Conservation (phyloP, 106 monocot species). For the Dendrobium catenatum region DNA sequence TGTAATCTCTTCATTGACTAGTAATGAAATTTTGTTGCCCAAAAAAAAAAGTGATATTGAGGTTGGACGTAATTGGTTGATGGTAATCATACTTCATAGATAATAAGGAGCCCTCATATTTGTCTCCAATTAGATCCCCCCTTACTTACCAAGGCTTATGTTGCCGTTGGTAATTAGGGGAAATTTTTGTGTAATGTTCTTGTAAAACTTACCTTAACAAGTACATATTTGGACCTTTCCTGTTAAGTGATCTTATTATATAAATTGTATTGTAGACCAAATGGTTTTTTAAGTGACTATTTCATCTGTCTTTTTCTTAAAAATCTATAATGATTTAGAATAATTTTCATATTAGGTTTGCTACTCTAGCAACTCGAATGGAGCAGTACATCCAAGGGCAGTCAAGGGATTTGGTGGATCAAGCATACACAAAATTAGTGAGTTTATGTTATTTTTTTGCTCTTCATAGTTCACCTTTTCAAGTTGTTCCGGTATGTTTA, state of each 20-base stretch:
- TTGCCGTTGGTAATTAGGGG: too few species aligned
- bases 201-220: not conserved
- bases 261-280: not conserved
- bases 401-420: conserved; percentile 92
- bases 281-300: not conserved
- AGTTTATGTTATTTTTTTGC: conserved; percentile 20
- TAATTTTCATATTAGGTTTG: conserved; percentile 49
- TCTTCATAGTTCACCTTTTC: not conserved
- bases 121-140: not conserved
- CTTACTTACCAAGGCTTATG: not conserved
- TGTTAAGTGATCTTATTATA: not conserved
- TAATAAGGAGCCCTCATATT: not conserved
- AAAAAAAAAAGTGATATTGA: not conserved
- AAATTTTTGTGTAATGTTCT: not conserved
- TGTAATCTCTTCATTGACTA: too few species aligned
- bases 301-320: not conserved
- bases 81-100: not conserved
- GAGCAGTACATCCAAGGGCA: conserved; percentile 98
- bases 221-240: not conserved
- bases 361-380: conserved; percentile 94
- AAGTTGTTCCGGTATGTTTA: not conserved
- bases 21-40: too few species aligned
- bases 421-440: conserved; percentile 93
- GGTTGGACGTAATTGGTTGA: not conserved
- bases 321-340: not conserved